These are phyloP conservation scores for Curvularia sp. DNA, from an alignment of 2,329 filamentous ascomycete genomes.

Conservation along the genomic window DNA sequence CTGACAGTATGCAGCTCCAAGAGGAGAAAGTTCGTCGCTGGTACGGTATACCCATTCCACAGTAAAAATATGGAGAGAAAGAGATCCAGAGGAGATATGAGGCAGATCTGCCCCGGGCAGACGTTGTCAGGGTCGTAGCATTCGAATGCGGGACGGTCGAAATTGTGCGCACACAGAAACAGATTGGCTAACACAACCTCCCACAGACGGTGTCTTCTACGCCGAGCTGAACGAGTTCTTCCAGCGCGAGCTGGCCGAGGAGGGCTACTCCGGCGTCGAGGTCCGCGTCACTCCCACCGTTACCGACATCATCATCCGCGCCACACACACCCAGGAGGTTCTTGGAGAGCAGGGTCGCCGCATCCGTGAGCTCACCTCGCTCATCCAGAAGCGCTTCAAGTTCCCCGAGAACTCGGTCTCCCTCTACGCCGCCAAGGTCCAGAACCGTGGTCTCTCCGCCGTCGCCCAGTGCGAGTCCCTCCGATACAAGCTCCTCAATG, in stretches of 20 bases:
- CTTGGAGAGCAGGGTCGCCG: slow-evolving; percentile 99
- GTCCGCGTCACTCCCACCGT: slow-evolving; percentile 99
- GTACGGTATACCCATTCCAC: slow-evolving; percentile 45
- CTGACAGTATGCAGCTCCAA: slow-evolving; percentile 70
- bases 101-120: not conserved
- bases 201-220: slow-evolving; percentile 95
- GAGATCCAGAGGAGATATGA: not conserved
- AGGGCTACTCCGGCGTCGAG: slow-evolving; percentile 99
- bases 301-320: slow-evolving; percentile 99
- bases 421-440: slow-evolving; percentile 99
- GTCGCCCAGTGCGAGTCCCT: slow-evolving; percentile 99
- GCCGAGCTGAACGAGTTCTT: slow-evolving; percentile 99
- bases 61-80: slow-evolving; percentile 16
- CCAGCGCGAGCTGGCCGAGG: slow-evolving; percentile 99
- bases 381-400: slow-evolving; percentile 99
- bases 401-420: slow-evolving; percentile 99
- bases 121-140: slow-evolving; percentile 1
- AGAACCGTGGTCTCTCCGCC: slow-evolving; percentile 99
- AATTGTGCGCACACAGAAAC: slow-evolving; percentile 27
- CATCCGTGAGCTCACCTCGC: slow-evolving; percentile 99
- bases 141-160: slow-evolving; percentile 8
- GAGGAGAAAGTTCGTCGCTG: slow-evolving; percentile 73
- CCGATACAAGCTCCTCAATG: slow-evolving; percentile 99
- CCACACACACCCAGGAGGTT: slow-evolving; percentile 99
- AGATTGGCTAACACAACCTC: slow-evolving; percentile 32